Evolutionary conservation across 148 eudicot genomes (phyloP).

Genomic region (Chenopodium suecicum): DNA sequence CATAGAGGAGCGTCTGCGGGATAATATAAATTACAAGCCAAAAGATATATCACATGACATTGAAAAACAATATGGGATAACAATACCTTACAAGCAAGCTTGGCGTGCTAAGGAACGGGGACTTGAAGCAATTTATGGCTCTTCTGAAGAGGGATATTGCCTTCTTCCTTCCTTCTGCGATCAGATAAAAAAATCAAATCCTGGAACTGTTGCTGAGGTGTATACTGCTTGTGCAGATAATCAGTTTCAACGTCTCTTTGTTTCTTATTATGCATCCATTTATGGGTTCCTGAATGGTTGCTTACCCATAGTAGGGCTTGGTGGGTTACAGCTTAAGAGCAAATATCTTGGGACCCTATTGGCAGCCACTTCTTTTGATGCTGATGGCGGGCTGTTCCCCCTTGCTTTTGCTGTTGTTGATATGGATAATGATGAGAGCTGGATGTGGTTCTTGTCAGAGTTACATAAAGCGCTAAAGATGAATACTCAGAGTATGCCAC

Average conservation of each 20-base stretch:
- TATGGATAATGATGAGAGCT: conserved; percentile 53
- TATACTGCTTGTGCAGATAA: conserved; percentile 46
- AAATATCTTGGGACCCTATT: conserved; percentile 61
- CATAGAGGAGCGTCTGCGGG: conserved; percentile 54
- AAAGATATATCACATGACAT: conserved; percentile 63
- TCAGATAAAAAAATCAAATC: conserved; percentile 48
- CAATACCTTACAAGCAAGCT: conserved; percentile 75
- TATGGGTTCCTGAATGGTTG: conserved; percentile 63
- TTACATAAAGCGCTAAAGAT: conserved; percentile 46
- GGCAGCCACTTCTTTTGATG: conserved; percentile 60
- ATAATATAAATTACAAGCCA: conserved; percentile 62
- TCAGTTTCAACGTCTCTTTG: conserved; percentile 54
- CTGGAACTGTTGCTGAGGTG: conserved; percentile 55
- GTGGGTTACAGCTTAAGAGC: conserved; percentile 51
- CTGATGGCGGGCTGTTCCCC: conserved; percentile 60
- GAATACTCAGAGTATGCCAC: conserved; percentile 47
- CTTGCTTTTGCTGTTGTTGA: conserved; percentile 63
- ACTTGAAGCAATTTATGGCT: conserved; percentile 60
- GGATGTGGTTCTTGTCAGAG: conserved; percentile 70
- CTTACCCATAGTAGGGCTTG: conserved; percentile 52
- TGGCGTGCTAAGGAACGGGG: conserved; percentile 75
- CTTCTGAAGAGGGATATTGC: conserved; percentile 64
- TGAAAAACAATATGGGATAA: conserved; percentile 48
- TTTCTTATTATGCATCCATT: conserved; percentile 55
- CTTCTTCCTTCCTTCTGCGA: conserved; percentile 56